phyloP scores from a whole-genome alignment of 1,284 basidiomycete genomes.

The Pascua sp. region DNA sequence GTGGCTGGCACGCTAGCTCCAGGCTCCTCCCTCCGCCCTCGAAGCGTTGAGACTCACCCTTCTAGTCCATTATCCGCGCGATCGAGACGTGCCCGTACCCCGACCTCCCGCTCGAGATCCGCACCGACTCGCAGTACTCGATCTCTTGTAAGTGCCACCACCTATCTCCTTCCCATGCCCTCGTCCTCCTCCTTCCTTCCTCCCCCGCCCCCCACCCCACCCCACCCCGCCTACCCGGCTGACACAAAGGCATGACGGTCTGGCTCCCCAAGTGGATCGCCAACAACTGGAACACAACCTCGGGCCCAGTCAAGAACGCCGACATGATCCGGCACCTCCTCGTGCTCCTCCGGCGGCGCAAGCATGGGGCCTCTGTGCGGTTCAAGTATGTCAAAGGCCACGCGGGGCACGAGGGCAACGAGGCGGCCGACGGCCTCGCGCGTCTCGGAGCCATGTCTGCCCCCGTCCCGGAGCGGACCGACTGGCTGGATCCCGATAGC shows the following conservation, averaged over 20 bases:
- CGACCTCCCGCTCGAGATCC: slow-evolving; percentile 46
- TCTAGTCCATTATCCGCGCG: slow-evolving; percentile 47
- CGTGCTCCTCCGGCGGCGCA: slow-evolving; percentile 36
- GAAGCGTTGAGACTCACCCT: not conserved
- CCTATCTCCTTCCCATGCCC: not conserved
- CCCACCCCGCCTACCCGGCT: no score
- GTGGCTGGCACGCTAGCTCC: no score
- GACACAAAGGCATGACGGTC: slow-evolving; percentile 39
- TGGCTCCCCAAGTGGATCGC: slow-evolving; percentile 47
- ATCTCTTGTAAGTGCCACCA: slow-evolving; percentile 37
- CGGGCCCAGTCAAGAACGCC: slow-evolving; percentile 39
- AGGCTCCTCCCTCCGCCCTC: not conserved
- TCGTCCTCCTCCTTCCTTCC: not conserved
- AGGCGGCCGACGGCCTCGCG: slow-evolving; percentile 46
- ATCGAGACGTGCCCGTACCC: slow-evolving; percentile 47
- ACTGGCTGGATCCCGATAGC: slow-evolving; percentile 33
- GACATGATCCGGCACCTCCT: slow-evolving; percentile 49
- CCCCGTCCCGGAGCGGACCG: slow-evolving; percentile 21
- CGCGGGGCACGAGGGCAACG: slow-evolving; percentile 43
- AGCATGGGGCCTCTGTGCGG: slow-evolving; percentile 21
- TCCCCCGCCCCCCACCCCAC: no score
- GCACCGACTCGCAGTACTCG: slow-evolving; percentile 50
- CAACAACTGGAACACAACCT: slow-evolving; percentile 32
- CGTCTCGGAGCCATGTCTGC: slow-evolving; percentile 34
- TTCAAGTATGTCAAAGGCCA: slow-evolving; percentile 48